Evolutionary conservation across 1,284 basidiomycete genomes (phyloP).

Genomic region (Anthracocystis walkeri): DNA sequence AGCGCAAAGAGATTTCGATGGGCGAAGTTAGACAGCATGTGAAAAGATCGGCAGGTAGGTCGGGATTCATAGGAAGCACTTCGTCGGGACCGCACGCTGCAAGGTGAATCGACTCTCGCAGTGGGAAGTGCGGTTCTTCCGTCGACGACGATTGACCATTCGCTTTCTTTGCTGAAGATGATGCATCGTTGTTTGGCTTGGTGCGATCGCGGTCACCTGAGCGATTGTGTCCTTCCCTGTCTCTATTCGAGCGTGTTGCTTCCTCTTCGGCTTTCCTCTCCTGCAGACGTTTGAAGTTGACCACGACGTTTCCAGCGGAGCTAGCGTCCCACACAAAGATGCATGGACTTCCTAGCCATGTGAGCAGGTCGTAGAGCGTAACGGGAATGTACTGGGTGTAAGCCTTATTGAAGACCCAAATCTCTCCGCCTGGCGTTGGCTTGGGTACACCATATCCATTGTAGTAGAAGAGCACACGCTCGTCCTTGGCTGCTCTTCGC

Average conservation of each 20-base stretch:
- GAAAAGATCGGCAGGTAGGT: conserved; percentile 95
- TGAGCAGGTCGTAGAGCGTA: conserved; percentile 90
- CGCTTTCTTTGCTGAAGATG: conserved; percentile 23
- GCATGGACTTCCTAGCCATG: conserved; percentile 85
- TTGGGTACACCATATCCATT: conserved; percentile 98
- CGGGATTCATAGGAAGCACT: conserved; percentile 91
- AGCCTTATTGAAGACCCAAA: conserved; percentile 98
- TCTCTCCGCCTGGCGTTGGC: conserved; percentile 93
- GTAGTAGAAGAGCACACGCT: conserved; percentile 96
- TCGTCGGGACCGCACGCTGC: conserved; percentile 94
- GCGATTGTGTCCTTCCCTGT: conserved; percentile 65
- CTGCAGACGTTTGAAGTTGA: conserved; percentile 89
- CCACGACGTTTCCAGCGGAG: conserved; percentile 90
- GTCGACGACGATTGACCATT: conserved; percentile 24
- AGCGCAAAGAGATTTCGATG: conserved; percentile 95
- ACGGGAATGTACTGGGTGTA: conserved; percentile 99
- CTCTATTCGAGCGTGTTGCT: conserved; percentile 60
- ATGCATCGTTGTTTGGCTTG: conserved; percentile 17
- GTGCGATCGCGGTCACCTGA: conserved; percentile 28
- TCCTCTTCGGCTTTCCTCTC: conserved; percentile 85
- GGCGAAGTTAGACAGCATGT: conserved; percentile 97
- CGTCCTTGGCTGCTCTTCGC: conserved; percentile 89
- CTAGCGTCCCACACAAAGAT: conserved; percentile 99
- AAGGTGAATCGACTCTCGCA: conserved; percentile 91
- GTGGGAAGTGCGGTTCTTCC: conserved; percentile 73